Evolutionary conservation across 352 stramenopile species (phyloP), one percentile per base, ranked within the genome.

Genomic region (Pythium sp.): DNA sequence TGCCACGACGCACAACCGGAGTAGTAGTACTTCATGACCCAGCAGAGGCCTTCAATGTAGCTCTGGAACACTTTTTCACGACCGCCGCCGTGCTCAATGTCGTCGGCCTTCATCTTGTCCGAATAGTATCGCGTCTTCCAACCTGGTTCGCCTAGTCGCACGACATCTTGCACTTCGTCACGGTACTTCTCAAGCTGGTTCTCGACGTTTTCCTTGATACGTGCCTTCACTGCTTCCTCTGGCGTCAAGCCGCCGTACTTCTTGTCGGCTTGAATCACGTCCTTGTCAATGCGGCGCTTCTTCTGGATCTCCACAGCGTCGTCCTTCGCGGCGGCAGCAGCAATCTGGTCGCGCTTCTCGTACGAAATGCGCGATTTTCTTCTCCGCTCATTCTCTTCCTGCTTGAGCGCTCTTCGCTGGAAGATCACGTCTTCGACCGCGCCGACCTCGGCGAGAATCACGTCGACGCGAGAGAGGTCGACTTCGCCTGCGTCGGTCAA

Each of bases 21-120:
- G 79, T 99, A 99, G 77, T 99, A 99, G 82, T 99, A 99, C 28
- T 94, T 92, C 75, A 99, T 93, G 73, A 98, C 98, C 98, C 98
- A 99, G 76, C 98, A 97, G 12, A 99, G 76, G 38, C 97, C 98
- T 84, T 99, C 97, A 61, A 99, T 98, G 74, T 99, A 99, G 2
- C 87, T 82, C 67, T 98, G 88, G 58, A 97, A 94, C 0, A 99
- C 87, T 49, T 88, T 86, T 70, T 97, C 86, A 71, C 98, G 94
- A 32, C 87, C 83, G 54, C 89, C 89, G 58, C 87, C 87, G 71
- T 82, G 77, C 54, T 90, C 84, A 76, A 95, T 94, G 64, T 95
- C 87, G 56, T 95, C 78, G 15, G 86, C 86, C 72, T 95, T 95
- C 56, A 95, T 71, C 67, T 97, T 93, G 76, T 93, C 85, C 28